Percentiles rank a stretch among this genome's conserved stretches.
phyloP scores from a whole-genome alignment of 164 flowering plant species.

The Protea cynaroides region DNA sequence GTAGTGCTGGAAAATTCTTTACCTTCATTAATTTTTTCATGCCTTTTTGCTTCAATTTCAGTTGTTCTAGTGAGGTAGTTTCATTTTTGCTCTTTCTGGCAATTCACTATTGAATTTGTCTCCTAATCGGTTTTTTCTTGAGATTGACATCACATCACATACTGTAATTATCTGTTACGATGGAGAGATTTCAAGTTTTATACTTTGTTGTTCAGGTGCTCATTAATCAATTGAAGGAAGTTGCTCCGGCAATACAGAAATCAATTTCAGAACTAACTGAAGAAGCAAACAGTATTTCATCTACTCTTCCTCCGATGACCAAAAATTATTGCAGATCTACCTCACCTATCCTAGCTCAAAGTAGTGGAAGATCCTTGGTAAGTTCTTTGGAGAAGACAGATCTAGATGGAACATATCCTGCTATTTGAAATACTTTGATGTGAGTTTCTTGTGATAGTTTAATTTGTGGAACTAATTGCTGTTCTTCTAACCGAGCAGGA shows the following conservation, averaged over 20 bases:
- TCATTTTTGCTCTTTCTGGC: not conserved
- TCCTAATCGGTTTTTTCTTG: not conserved
- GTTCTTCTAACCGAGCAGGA: slow-evolving; percentile 41
- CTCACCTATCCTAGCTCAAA: slow-evolving; percentile 61
- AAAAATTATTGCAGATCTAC: slow-evolving; percentile 45
- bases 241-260: slow-evolving; percentile 75
- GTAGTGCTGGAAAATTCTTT: not conserved
- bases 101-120: not conserved
- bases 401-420: not conserved
- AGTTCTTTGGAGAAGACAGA: slow-evolving; percentile 2
- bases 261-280: slow-evolving; percentile 80
- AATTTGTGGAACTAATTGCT: not conserved
- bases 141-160: not conserved
- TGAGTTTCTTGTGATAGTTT: slow-evolving; percentile 1
- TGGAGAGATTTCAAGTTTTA: not conserved
- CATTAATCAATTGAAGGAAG: slow-evolving; percentile 86
- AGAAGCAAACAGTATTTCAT: slow-evolving; percentile 63
- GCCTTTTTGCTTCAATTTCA: not conserved
- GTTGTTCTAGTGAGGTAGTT: not conserved
- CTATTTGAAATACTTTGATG: not conserved
- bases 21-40: not conserved
- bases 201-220: slow-evolving; percentile 54
- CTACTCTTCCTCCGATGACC: slow-evolving; percentile 43
- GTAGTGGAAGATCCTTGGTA: slow-evolving; percentile 72
- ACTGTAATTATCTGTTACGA: not conserved